Evolutionary conservation across 495 filamentous ascomycete genomes (phyloP).

Genomic region (Diplogelasinospora grovesii): DNA sequence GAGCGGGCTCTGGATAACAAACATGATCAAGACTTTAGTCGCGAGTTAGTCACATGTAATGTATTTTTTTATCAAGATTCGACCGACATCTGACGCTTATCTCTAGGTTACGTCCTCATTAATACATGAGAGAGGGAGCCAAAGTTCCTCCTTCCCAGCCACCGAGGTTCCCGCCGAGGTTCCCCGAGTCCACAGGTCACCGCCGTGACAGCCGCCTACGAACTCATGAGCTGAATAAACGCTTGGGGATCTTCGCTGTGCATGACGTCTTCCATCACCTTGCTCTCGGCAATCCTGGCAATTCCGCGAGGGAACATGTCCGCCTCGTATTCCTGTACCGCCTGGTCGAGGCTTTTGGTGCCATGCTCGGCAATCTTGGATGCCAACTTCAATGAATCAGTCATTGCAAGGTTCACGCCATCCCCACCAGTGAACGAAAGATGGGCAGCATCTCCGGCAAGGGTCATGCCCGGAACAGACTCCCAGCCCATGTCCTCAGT

Average conservation of each 20-base stretch:
- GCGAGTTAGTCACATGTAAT: too few species aligned
- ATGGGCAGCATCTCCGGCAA: slow-evolving; percentile 58
- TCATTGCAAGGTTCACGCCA: slow-evolving; percentile 30
- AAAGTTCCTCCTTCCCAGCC: too few species aligned
- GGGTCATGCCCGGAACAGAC: slow-evolving; percentile 34
- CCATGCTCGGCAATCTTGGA: slow-evolving; percentile 15
- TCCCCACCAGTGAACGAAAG: slow-evolving; percentile 24
- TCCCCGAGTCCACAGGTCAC: too few species aligned
- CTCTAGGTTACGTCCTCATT: too few species aligned
- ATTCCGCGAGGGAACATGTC: slow-evolving; percentile 20
- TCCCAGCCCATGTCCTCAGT: slow-evolving; percentile 19
- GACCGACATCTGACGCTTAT: too few species aligned
- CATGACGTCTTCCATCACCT: slow-evolving; percentile 1
- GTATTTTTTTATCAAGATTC: too few species aligned
- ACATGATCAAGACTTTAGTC: too few species aligned
- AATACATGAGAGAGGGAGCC: too few species aligned
- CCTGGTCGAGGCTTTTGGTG: slow-evolving; percentile 15
- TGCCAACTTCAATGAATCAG: slow-evolving; percentile 17
- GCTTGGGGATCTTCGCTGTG: slow-evolving; percentile 1
- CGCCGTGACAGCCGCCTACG: too few species aligned
- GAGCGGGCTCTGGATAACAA: too few species aligned
- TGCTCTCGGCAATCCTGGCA: slow-evolving; percentile 7
- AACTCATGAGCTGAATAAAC: background rate
- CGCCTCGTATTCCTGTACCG: slow-evolving; percentile 17
- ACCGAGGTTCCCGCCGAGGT: too few species aligned